A percentile compares a stretch with the other conserved stretches of the same genome.
Evolutionary conservation across 78 protist species (phyloP).

Genomic region (Polysphondylium violaceum): DNA sequence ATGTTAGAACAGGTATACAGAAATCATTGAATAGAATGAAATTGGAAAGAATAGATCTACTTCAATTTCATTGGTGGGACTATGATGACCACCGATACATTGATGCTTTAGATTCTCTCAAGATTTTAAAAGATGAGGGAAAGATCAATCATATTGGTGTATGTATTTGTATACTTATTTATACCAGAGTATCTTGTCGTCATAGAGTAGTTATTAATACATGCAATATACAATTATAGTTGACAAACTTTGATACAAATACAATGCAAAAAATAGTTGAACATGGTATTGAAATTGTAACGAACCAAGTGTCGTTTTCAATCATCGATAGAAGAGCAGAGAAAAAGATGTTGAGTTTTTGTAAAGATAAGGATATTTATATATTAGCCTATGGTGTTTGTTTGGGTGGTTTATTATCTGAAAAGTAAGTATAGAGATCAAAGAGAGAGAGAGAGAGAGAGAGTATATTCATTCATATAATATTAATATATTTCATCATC

Average conservation of each 20-base stretch:
- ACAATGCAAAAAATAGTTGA: constrained; percentile 44
- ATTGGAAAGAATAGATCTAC: constrained; percentile 25
- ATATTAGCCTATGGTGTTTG: constrained; percentile 73
- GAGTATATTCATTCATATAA: neutral
- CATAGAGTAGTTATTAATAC: neutral
- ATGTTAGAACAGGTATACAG: constrained; percentile 7
- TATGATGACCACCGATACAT: constrained; percentile 68
- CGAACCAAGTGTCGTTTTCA: constrained; percentile 50
- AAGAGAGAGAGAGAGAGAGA: no score
- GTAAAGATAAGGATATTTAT: constrained; percentile 36
- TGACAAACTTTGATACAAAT: constrained; percentile 69
- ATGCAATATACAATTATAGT: neutral
- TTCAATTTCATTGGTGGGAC: constrained; percentile 83
- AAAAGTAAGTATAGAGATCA: constrained; percentile 68
- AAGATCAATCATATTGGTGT: constrained; percentile 59
- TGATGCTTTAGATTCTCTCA: constrained; percentile 12
- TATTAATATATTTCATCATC: neutral
- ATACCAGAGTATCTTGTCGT: neutral
- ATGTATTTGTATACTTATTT: neutral
- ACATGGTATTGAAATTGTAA: constrained; percentile 1
- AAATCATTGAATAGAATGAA: constrained; percentile 36
- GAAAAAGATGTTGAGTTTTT: constrained; percentile 24
- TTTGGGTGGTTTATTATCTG: constrained; percentile 69
- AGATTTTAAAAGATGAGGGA: constrained; percentile 15
- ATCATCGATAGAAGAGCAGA: constrained; percentile 50